Conservation (phyloP, 2,329 filamentous ascomycete genomes). For the Incumbomyces delicatus region DNA sequence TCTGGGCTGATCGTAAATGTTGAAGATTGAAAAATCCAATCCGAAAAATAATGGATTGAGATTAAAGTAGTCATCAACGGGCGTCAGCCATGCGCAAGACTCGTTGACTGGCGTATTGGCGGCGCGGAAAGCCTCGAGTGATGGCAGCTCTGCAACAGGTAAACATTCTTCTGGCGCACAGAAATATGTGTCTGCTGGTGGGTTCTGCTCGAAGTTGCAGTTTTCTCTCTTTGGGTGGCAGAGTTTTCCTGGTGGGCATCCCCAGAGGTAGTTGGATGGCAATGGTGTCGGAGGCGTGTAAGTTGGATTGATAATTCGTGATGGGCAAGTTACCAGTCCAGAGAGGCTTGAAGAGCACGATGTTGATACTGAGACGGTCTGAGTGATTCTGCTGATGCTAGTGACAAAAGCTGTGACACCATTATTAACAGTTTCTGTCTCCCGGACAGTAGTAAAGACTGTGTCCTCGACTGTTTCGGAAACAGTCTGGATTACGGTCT, state of each 20-base stretch:
- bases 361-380: background rate
- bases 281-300: constrained; percentile 23
- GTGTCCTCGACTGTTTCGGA: background rate
- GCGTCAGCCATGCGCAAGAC: constrained; percentile 11
- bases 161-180: constrained; percentile 34
- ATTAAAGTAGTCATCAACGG: constrained; percentile 46
- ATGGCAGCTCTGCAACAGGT: constrained; percentile 22
- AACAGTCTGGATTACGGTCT: no score
- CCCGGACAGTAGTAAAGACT: background rate
- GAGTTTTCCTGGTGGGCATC: constrained; percentile 34
- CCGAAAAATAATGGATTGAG: constrained; percentile 55
- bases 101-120: constrained; percentile 9
- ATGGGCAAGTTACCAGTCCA: constrained; percentile 22
- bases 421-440: background rate
- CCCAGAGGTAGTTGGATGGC: constrained; percentile 31
- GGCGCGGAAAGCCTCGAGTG: constrained; percentile 9
- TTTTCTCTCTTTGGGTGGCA: constrained; percentile 30
- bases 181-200: constrained; percentile 29
- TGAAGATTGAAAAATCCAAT: constrained; percentile 53
- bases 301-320: constrained; percentile 24
- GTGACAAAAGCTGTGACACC: background rate
- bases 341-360: background rate
- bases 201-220: constrained; percentile 33
- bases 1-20: constrained; percentile 10
- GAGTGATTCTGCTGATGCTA: constrained; percentile 1